A percentile compares a stretch with the other conserved stretches of the same genome.
Conservation (phyloP, 331 rosid genomes). For the Spiraea crenata region DNA sequence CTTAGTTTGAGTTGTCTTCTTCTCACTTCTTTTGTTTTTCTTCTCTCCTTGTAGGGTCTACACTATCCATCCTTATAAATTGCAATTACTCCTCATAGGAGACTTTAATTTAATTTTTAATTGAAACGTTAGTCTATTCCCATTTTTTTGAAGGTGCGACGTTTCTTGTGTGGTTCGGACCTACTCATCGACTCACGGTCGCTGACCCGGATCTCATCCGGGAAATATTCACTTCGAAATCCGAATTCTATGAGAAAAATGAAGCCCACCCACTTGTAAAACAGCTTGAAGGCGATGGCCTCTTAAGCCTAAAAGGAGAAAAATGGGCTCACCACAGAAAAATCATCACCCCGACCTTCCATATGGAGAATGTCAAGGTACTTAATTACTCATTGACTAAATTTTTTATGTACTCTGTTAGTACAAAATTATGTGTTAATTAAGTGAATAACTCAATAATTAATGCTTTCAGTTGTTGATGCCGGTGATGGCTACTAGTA, state of each 20-base stretch:
- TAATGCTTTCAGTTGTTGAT: slow-evolving; percentile 50
- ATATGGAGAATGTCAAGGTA: slow-evolving; percentile 90
- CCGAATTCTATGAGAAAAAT: slow-evolving; percentile 80
- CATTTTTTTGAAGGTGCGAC: slow-evolving; percentile 50
- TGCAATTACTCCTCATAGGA: too few relatives aligned
- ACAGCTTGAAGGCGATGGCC: slow-evolving; percentile 98
- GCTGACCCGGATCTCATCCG: slow-evolving; percentile 89
- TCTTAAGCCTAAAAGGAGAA: slow-evolving; percentile 83
- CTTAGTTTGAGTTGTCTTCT: slow-evolving; percentile 64
- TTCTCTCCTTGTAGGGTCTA: slow-evolving; percentile 52
- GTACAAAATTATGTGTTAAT: not conserved
- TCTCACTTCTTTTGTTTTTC: slow-evolving; percentile 41
- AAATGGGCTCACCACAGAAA: slow-evolving; percentile 94
- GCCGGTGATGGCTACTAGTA: slow-evolving; percentile 73
- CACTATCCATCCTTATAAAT: slow-evolving; percentile 48
- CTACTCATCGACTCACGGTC: slow-evolving; percentile 71
- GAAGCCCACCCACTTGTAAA: slow-evolving; percentile 94
- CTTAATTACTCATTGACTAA: not conserved
- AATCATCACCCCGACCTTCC: slow-evolving; percentile 88
- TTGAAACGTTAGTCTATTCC: not conserved
- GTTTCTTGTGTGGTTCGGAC: slow-evolving; percentile 96
- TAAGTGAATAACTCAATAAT: not conserved
- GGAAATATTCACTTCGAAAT: slow-evolving; percentile 80
- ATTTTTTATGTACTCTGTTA: not conserved
- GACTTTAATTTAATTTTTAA: not conserved